Evolutionary conservation across 2,329 filamentous ascomycete genomes (phyloP).

Genomic region (Drechslera avenae): DNA sequence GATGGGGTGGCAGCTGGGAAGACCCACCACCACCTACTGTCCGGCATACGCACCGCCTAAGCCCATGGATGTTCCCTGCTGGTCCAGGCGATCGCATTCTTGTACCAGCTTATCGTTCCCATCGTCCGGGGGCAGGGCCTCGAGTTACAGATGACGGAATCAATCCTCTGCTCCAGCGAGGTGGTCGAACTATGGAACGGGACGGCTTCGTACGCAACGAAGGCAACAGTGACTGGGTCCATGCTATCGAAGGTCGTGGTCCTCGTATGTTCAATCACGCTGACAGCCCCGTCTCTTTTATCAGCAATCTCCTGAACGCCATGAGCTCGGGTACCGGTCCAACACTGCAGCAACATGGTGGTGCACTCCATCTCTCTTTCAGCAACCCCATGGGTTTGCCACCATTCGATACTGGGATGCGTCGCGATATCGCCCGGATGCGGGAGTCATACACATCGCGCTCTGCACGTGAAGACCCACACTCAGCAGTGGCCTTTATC

Average conservation of each 20-base stretch:
- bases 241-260: slow-evolving; percentile 56
- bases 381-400: slow-evolving; percentile 47
- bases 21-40: slow-evolving; percentile 51
- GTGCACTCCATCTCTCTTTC: slow-evolving; percentile 59
- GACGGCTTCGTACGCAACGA: slow-evolving; percentile 41
- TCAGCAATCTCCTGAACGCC: slow-evolving; percentile 63
- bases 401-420: slow-evolving; percentile 40
- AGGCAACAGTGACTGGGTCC: slow-evolving; percentile 59
- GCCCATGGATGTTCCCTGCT: slow-evolving; percentile 62
- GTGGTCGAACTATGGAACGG: slow-evolving; percentile 43
- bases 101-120: slow-evolving; percentile 55
- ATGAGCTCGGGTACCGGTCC: slow-evolving; percentile 51
- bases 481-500: slow-evolving; percentile 76
- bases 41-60: slow-evolving; percentile 60
- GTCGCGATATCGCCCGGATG: slow-evolving; percentile 39
- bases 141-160: slow-evolving; percentile 76
- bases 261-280: slow-evolving; percentile 51
- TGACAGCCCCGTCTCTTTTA: slow-evolving; percentile 60
- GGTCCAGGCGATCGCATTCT: slow-evolving; percentile 54
- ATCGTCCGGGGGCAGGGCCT: slow-evolving; percentile 60
- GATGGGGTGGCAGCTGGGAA: slow-evolving; percentile 62
- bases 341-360: slow-evolving; percentile 47
- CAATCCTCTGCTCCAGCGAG: slow-evolving; percentile 82
- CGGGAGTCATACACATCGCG: slow-evolving; percentile 40
- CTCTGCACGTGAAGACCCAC: slow-evolving; percentile 62